These are phyloP conservation scores for Ceratorhiza oryzae-sativae DNA, from an alignment of 1,284 basidiomycete species.

Conservation along the genomic window DNA sequence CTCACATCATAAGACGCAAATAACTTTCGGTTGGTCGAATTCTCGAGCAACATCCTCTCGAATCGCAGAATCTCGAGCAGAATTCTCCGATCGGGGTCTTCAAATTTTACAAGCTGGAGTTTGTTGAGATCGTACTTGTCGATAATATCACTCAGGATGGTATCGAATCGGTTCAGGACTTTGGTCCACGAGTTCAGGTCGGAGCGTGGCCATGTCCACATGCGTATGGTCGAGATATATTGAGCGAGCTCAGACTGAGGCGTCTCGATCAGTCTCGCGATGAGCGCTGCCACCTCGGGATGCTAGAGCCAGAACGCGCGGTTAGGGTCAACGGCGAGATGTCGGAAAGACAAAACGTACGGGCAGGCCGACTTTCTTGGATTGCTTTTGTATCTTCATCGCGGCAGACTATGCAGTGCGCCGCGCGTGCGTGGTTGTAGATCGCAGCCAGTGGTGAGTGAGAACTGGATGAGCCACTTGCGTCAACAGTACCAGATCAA, in stretches of 20 bases:
- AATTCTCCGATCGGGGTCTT: conserved; percentile 75
- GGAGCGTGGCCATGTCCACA: conserved; percentile 95
- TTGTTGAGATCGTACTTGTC: conserved; percentile 83
- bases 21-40: conserved; percentile 97
- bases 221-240: conserved; percentile 68
- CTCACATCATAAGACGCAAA: conserved; percentile 96
- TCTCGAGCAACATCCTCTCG: conserved; percentile 90
- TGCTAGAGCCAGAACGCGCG: conserved; percentile 58
- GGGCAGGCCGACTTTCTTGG: conserved; percentile 43
- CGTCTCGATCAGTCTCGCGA: conserved; percentile 68
- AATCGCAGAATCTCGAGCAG: conserved; percentile 87
- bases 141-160: conserved; percentile 82
- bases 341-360: conserved; percentile 39
- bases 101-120: conserved; percentile 83
- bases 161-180: conserved; percentile 94
- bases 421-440: conserved; percentile 27
- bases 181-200: conserved; percentile 97
- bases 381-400: conserved; percentile 45
- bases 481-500: conserved; percentile 25
- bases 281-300: conserved; percentile 76
- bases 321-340: conserved; percentile 34
- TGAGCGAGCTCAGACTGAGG: conserved; percentile 70
- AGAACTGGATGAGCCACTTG: conserved; percentile 34
- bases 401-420: conserved; percentile 29
- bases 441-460: conserved; percentile 38